Evolutionary conservation across 192 early-diverging fungal species (phyloP), one percentile per base, ranked within the genome.

Genomic region (Rhizophagus prolifer): DNA sequence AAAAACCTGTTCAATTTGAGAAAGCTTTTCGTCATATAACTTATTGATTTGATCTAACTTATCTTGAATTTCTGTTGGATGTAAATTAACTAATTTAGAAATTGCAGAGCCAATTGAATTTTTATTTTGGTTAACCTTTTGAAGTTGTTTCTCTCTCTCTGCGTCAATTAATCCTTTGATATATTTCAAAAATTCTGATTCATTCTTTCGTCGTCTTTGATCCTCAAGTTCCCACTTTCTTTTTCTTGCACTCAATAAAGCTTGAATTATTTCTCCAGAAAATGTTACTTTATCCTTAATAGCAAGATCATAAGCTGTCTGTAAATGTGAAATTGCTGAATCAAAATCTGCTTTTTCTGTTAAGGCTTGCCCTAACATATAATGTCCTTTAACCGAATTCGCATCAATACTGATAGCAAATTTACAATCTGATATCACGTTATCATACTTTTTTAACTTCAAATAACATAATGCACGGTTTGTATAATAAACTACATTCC

Each of bases 381-480:
- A 93, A 78, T 91, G 85, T 59, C 90, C 92, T 74, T 93, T 93
- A 38, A 90, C 91, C 89, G 86, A 85, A 41, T 85, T 80, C 23
- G 78, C 58, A 66, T 94, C 93, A 71, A 94, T 75, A 50, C 92
- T 90, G 13, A 93, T 84, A 4, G 92, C 92, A 10, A 71, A 78
- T 58, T 85, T 78, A 72, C 90, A 92, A 72, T 96, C 95, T n/a
- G 63, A 64, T 9, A 91, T 82, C 16, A 86, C 88, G 23, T 86
- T 80, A 30, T 85, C 73, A 69, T 80, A 90, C 47, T 89, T 80
- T 21, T 87, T 86, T 23, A 93, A 79, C 84, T 88, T 89, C 30
- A 93, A 85, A 67, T 89, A 90, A 71, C 90, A 92, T 13, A 94
- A 85, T 14, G 94, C 94, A 13, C 95, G 82, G 75, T 96, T 96